Evolutionary conservation across 2,329 filamentous ascomycete species (phyloP).

Genomic region (Ophiostoma piceae): DNA sequence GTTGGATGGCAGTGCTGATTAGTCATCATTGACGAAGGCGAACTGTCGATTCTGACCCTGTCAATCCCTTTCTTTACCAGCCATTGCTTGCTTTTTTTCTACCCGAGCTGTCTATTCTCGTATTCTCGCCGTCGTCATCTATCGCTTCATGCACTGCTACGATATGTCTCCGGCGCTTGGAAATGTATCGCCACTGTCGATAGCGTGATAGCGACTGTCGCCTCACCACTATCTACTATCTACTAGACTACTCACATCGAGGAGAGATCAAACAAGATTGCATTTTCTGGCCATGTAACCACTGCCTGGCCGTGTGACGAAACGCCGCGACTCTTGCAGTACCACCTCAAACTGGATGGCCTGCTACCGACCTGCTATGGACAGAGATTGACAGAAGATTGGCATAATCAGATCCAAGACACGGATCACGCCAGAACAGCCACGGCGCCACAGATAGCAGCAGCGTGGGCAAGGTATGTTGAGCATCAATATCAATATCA

Average conservation of each 20-base stretch:
- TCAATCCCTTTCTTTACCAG: no score
- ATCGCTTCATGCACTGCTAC: background rate
- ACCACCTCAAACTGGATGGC: constrained; percentile 2
- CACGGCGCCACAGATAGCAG: background rate
- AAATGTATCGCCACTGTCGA: background rate
- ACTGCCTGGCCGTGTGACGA: background rate
- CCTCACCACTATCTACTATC: background rate
- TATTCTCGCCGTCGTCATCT: background rate
- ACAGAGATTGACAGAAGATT: background rate
- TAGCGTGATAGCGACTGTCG: background rate
- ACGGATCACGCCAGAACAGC: background rate
- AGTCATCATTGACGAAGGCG: no score
- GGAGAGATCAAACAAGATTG: background rate
- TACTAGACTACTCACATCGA: background rate
- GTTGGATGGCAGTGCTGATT: no score
- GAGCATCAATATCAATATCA: background rate
- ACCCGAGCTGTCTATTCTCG: background rate
- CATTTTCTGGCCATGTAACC: background rate
- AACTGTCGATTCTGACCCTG: background rate
- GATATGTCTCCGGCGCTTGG: background rate
- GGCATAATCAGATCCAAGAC: background rate
- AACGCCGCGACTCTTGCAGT: background rate
- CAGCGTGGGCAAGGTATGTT: background rate
- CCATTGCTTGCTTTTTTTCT: background rate
- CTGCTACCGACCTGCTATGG: background rate